Conservation (phyloP, 371 early-diverging fungal species). For the Rhizopus delemar region DNA sequence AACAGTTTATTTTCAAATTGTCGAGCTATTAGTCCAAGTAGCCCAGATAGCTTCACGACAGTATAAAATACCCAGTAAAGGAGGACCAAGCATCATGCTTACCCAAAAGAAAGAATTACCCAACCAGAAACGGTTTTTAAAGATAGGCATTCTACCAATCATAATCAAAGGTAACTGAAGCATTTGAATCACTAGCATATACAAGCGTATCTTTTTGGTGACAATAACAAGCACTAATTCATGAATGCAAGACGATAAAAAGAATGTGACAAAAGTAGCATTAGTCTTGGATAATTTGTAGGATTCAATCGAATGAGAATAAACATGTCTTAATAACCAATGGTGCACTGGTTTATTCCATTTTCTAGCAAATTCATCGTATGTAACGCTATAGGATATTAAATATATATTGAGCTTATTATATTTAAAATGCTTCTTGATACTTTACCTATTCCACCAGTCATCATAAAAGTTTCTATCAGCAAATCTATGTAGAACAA, state of each 20-base stretch:
- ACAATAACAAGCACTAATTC: constrained; percentile 86
- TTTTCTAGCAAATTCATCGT: constrained; percentile 94
- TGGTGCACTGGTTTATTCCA: constrained; percentile 99
- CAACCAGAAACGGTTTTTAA: constrained; percentile 63
- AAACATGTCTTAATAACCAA: constrained; percentile 92
- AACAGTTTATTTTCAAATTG: not conserved
- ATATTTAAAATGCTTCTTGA: too few species aligned
- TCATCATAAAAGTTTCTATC: constrained; percentile 97
- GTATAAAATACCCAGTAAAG: constrained; percentile 78
- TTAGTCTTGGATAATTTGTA: constrained; percentile 73
- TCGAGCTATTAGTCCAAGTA: not conserved
- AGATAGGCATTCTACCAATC: constrained; percentile 58
- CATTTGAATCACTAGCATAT: constrained; percentile 89
- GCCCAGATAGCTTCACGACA: constrained; percentile 58
- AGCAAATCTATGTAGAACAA: constrained; percentile 68
- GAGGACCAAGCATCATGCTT: constrained; percentile 79
- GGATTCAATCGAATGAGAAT: constrained; percentile 77
- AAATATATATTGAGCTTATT: not conserved
- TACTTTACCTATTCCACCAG: constrained; percentile 88
- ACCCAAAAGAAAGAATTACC: constrained; percentile 90
- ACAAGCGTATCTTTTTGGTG: constrained; percentile 72
- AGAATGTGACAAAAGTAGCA: constrained; percentile 83
- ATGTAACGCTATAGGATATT: constrained; percentile 59
- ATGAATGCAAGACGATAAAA: constrained; percentile 85
- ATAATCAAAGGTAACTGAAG: constrained; percentile 90